A percentile compares a stretch with the other conserved stretches of the same genome.
Conservation (phyloP, 1,139 yeast genomes). For the Fermentozyma sake region DNA sequence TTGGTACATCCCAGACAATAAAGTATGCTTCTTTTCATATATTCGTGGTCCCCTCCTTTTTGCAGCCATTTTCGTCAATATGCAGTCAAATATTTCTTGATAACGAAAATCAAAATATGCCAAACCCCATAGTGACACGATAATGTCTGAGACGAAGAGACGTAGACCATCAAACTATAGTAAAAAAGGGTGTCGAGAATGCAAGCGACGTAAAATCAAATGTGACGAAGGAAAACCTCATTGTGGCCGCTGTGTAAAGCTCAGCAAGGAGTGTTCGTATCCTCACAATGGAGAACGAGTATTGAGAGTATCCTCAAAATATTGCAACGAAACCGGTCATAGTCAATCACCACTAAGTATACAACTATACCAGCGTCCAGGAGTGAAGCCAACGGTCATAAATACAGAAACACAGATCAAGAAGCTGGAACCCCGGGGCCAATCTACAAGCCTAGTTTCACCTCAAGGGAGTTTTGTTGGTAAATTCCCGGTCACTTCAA, state of each 20-base stretch:
- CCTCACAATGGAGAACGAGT: constrained; percentile 13
- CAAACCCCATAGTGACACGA: background rate
- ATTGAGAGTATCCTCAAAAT: constrained; percentile 6
- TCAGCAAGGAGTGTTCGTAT: constrained; percentile 15
- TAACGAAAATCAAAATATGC: background rate
- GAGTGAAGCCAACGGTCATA: background rate
- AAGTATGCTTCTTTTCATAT: background rate
- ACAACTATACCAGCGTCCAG: constrained; percentile 4
- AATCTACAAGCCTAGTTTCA: too few species aligned
- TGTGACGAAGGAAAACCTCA: constrained; percentile 56
- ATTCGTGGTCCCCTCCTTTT: background rate
- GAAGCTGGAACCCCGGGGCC: too few species aligned
- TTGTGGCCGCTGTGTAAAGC: constrained; percentile 38
- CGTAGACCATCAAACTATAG: constrained; percentile 5
- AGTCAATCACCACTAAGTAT: constrained; percentile 2
- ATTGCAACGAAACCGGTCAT: constrained; percentile 4
- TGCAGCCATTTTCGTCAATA: background rate
- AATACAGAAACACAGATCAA: background rate
- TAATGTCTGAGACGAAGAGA: background rate
- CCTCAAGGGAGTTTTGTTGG: too few species aligned
- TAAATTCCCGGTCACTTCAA: too few species aligned
- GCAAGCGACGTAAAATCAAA: constrained; percentile 30
- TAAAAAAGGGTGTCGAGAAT: constrained; percentile 18
- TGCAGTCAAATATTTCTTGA: background rate
- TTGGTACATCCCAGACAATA: background rate